Base-by-base conservation (phyloP, 805 yeast species). In the Lachancea fermentati region DNA sequence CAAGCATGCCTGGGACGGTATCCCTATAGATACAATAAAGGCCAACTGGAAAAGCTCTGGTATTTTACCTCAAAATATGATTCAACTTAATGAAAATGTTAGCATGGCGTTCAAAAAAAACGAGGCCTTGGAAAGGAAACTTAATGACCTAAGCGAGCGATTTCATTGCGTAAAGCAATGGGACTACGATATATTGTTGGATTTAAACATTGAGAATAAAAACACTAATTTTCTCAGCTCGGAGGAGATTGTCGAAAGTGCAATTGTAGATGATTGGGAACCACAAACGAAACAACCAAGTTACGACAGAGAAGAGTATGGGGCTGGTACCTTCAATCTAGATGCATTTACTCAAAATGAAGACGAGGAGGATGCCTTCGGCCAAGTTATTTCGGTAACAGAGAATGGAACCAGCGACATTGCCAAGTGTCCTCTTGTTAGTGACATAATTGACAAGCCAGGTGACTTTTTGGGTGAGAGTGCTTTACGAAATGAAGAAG, bases 191-290 rank as follows among this genome's bases (percentile, higher is more conserved):
- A 73, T 75, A 45, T 55, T 79, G 29, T 48, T 78, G 33, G 80
- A 78, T 30, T 58, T 79, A 22, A 54, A 65, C 26, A 57, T 67
- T 9, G 76, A 71, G 47, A 65, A 63, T 32, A 70, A 68, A 43
- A 63, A 60, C 37, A 58, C 65, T 29, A 57, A 68, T 32, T 79
- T 78, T 49, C 65, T 73, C 8, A 76, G 83, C 14, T 76, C 76
- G 32, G 79, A 72, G 38, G 85, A 79, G 49, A 69, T 79, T 33
- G 75, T 79, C 2, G 76, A 77, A 18, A 73, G 81, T 51, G 76
- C 83, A 45, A 68, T 76, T 9, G 74, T 72, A 52, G 79, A 76
- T 41, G 60, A 54, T 8, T 57, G 58, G 52, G 68, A 65, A 45
- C 66, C 67, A 12, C 53, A 50, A 24, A 26, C 24, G 8, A 34